Evolutionary conservation across 306 rosid genomes (phyloP), one percentile per base, ranked within the genome.

Genomic region (Citrullus colocynthis): DNA sequence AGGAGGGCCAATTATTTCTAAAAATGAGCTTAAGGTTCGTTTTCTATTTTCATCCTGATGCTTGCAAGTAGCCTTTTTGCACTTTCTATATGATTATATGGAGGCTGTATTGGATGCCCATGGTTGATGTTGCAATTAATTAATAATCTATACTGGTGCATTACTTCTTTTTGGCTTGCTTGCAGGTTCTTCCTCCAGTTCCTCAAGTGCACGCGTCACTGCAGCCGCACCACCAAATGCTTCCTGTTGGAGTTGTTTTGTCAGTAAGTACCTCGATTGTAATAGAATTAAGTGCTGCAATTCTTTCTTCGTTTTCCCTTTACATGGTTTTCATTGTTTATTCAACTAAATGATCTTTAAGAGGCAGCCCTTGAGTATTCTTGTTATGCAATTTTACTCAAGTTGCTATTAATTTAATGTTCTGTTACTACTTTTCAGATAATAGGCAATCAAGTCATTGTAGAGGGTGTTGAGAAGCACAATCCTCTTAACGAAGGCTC

Each of bases 381-480:
- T 39, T 76, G 24, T 74, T 61, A 30, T 74, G 41, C 56, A 49
- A 28, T 56, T 63, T 39, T 49, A 41, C 56, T 42, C 15, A 28
- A 52, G 37, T 20, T 60, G 39, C 1, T 39, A 32, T 14, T 7
- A 51, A 36, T 52, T 49, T 18, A 41, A 12, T 34, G 30, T 52
- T 75, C 3, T 75, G 13, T 57, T 55, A 17, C 34, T 75, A n/a
- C 32, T 79, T 72, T 80, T 37, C 90, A 95, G 99, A 60, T 83
- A 65, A 12, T 95, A 9, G 96, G 91, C 58, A 84, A 87, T 80
- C 89, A 86, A 85, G 90, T 92, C 81, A 83, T 95, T 65, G 96
- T 95, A 32, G 97, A 95, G 84, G 97, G 96, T 60, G 78, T 81
- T 44, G 91, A 92, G 87, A 92, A 89, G 86, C 99, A 95, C 80